These are phyloP conservation scores for Rhazya stricta DNA, from an alignment of 257 asterid genomes.

Conservation along the genomic window DNA sequence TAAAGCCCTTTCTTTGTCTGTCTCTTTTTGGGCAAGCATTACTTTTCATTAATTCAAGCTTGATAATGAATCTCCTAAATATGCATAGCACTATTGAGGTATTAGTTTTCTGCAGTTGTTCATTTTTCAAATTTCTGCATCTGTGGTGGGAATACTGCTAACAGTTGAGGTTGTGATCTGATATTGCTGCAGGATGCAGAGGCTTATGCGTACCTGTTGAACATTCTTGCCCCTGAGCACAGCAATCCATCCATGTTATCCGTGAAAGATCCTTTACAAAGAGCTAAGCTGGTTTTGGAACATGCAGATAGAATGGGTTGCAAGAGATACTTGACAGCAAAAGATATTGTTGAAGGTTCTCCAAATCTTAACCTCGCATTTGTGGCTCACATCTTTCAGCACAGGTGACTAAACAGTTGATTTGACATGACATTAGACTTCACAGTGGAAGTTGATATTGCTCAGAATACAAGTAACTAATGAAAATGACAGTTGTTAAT, in stretches of 20 bases:
- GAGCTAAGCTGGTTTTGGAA: conserved; percentile 89
- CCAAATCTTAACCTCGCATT: conserved; percentile 98
- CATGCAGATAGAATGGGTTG: conserved; percentile 99
- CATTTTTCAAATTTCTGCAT: neutral
- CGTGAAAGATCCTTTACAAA: conserved; percentile 55
- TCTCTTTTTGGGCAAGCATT: neutral
- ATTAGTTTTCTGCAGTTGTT: neutral
- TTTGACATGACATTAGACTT: neutral
- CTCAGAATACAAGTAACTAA: neutral
- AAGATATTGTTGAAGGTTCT: conserved; percentile 93
- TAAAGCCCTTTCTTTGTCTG: neutral
- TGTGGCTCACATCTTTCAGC: conserved; percentile 97
- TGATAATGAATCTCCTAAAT: neutral
- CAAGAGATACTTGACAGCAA: conserved; percentile 90
- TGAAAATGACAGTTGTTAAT: neutral
- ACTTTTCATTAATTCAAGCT: neutral
- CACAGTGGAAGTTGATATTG: neutral
- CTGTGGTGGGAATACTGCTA: conserved; percentile 8
- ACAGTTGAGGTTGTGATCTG: conserved; percentile 16
- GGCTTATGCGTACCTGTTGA: conserved; percentile 88
- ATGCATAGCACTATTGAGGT: neutral
- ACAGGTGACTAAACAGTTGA: conserved; percentile 45
- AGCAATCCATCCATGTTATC: conserved; percentile 62
- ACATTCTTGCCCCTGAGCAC: conserved; percentile 91
- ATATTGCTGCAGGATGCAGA: conserved; percentile 69